Base-by-base conservation (phyloP, 1,139 yeast species). In the Yamadazyma atlantica region DNA sequence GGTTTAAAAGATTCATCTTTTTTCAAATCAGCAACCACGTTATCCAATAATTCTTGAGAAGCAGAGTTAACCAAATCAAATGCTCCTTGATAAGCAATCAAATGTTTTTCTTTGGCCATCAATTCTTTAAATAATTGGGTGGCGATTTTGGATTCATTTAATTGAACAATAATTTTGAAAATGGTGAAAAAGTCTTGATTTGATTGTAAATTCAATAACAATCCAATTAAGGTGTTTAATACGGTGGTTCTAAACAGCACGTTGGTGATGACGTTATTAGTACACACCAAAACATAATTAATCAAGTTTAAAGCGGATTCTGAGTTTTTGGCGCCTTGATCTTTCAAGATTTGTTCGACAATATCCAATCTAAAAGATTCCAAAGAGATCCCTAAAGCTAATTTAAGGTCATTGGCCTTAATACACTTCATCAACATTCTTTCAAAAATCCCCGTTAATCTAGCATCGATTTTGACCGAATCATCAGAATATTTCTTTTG, bases 11-110 rank as follows among this genome's bases (percentile, higher is more conserved):
- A 60, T 22, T 64, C 66, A 30, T 49, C 53, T 37, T 69, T 73
- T 19, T 69, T 63, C 41, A 84, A 67, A 9, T 57, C 56, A n/a
- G 55, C 49, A 24, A 72, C 62, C 2, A 90, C 80, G 38, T 73
- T 78, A 43, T 81, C 85, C 45, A 92, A 72, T 48, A 92, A 73
- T 55, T 87, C 94, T 65, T 92, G 98, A n/a, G 96, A 80, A 0
- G 97, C 97, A 11, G 95, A 82, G 41, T 82, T 82, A 4, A 89
- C 97, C 48, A 92, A 75, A 60, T 92, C 98, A 62, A 92, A 92
- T 1, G 97, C 97, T 40, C 94, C 88, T 67, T 92, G 99, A 60
- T 81, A 87, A 4, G 96, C 95, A 44, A 85, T 72, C 48, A 80
- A 65, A 32, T 53, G 64, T 38, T 65, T 66, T 15, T 60, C 49